Conservation (phyloP, 2,329 filamentous ascomycete genomes). For the Talaromyces sp. region DNA sequence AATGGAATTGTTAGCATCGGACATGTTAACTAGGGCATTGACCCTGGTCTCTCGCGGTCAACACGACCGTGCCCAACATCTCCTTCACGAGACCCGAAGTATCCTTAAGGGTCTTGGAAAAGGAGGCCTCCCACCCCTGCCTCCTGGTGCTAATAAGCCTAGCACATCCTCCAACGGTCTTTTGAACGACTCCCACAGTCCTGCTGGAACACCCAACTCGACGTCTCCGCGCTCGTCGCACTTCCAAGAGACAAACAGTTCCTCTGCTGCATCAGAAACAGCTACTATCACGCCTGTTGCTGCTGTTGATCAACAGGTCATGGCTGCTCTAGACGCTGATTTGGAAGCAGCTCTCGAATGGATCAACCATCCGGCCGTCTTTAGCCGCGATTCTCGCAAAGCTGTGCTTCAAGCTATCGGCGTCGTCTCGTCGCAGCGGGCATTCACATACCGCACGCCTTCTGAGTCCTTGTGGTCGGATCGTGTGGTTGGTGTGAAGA, state of each 20-base stretch:
- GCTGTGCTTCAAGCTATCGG: conserved; percentile 94
- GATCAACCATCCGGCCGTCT: conserved; percentile 96
- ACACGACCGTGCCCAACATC: conserved; percentile 88
- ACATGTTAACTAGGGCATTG: conserved; percentile 92
- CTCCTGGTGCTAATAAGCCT: conserved; percentile 50
- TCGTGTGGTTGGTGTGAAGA: conserved; percentile 76
- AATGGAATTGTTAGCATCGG: conserved; percentile 96
- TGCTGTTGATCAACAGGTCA: conserved; percentile 80
- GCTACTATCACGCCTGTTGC: conserved; percentile 55
- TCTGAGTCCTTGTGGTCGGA: conserved; percentile 87
- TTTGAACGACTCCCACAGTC: conserved; percentile 40
- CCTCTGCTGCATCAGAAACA: conserved; percentile 40
- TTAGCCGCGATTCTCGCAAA: conserved; percentile 89
- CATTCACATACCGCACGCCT: conserved; percentile 87
- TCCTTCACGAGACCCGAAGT: conserved; percentile 87
- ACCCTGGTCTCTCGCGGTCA: conserved; percentile 88
- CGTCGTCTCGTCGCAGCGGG: conserved; percentile 90
- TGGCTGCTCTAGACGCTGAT: conserved; percentile 84
- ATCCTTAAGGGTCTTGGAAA: conserved; percentile 96
- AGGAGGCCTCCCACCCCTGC: conserved; percentile 86
- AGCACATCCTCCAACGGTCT: neutral
- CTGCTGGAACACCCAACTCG: conserved; percentile 39
- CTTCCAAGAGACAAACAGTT: conserved; percentile 33
- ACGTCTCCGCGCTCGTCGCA: conserved; percentile 40
- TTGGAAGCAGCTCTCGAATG: conserved; percentile 89